Conservation (phyloP, 2,329 filamentous ascomycete genomes). For the Phialophora expanda region DNA sequence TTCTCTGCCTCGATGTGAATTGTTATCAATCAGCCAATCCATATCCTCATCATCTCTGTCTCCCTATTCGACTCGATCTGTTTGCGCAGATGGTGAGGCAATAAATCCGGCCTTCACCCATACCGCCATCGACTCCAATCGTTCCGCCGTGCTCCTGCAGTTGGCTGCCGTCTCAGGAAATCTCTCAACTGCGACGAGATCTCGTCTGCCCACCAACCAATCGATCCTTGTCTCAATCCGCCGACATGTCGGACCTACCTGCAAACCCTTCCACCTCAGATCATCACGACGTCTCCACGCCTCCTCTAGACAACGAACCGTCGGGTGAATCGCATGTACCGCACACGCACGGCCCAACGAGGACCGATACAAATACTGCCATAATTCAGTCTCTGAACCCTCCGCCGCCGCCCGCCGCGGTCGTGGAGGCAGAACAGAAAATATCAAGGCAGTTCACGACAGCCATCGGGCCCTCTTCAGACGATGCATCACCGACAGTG, state of each 20-base stretch:
- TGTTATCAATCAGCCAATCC: background rate
- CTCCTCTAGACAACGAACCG: constrained; percentile 22
- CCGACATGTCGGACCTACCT: constrained; percentile 38
- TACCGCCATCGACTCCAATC: background rate
- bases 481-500: constrained; percentile 31
- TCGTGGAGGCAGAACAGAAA: constrained; percentile 17
- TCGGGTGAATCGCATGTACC: constrained; percentile 18
- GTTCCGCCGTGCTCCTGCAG: background rate
- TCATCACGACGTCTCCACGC: constrained; percentile 12
- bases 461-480: constrained; percentile 40
- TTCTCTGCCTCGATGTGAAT: constrained; percentile 5
- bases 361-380: constrained; percentile 39
- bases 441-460: constrained; percentile 35
- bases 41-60: background rate
- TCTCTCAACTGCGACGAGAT: background rate
- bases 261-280: constrained; percentile 20
- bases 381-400: constrained; percentile 35
- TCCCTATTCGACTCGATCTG: background rate
- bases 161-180: too few relatives aligned
- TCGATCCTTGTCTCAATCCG: constrained; percentile 25
- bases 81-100: background rate
- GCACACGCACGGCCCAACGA: constrained; percentile 25
- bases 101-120: background rate
- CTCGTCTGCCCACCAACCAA: constrained; percentile 22
- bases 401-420: constrained; percentile 24